Evolutionary conservation across 225 moss, liverwort and hornwort genomes (phyloP).

Genomic region (Anthoceros angustus): DNA sequence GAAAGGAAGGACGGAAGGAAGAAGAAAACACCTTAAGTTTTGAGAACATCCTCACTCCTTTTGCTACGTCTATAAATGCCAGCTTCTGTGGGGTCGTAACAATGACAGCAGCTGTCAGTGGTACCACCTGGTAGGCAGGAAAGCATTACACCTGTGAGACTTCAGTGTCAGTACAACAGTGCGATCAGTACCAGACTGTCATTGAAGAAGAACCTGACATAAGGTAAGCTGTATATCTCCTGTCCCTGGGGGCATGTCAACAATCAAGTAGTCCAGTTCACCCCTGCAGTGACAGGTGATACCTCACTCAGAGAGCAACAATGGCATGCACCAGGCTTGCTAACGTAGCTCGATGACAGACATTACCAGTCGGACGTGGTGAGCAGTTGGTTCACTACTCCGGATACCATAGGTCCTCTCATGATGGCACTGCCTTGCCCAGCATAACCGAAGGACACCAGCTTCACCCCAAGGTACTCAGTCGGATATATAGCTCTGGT

Average conservation of each 20-base stretch:
- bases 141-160: not conserved
- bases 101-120: constrained; percentile 91
- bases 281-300: constrained; percentile 41
- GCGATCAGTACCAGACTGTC: not conserved
- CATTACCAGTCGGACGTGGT: constrained; percentile 79
- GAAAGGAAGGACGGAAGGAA: not conserved
- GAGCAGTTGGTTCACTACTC: constrained; percentile 79
- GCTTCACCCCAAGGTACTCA: constrained; percentile 87
- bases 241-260: constrained; percentile 99
- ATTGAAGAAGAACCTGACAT: constrained; percentile 49
- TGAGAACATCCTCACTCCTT: constrained; percentile 96
- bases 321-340: not conserved
- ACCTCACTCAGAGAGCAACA: constrained; percentile 8
- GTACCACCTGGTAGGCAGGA: constrained; percentile 52
- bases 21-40: constrained; percentile 52
- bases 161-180: too few species aligned
- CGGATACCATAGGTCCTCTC: constrained; percentile 98
- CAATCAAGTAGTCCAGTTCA: constrained; percentile 91
- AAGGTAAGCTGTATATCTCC: constrained; percentile 93
- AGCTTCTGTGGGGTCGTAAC: constrained; percentile 97
- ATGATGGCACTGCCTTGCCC: constrained; percentile 98
- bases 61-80: constrained; percentile 97
- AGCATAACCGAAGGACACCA: constrained; percentile 86
- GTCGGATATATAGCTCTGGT: constrained; percentile 78
- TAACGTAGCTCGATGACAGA: not conserved